Evolutionary conservation across 768 basidiomycete species (phyloP).

Genomic region (Mycena capillaripes): DNA sequence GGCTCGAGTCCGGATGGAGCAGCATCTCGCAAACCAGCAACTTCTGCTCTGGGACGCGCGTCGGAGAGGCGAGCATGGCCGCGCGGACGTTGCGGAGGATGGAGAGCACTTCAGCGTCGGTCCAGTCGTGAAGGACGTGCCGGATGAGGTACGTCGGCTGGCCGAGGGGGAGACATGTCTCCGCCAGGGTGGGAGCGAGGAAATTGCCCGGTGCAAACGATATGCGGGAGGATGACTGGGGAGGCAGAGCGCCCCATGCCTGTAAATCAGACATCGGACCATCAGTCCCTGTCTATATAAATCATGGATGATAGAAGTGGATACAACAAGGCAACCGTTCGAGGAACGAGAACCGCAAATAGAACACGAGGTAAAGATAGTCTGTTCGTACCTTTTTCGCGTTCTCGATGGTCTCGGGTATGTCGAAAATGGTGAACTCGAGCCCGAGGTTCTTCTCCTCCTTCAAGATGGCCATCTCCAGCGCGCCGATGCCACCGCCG

Average conservation of each 20-base stretch:
- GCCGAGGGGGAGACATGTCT: slow-evolving; percentile 40
- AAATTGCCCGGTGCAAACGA: slow-evolving; percentile 44
- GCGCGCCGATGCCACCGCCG: slow-evolving; percentile 47
- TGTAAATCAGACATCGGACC: not conserved
- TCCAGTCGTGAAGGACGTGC: slow-evolving; percentile 49
- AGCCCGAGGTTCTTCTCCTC: slow-evolving; percentile 33
- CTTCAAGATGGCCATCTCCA: slow-evolving; percentile 42
- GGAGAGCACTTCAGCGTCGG: slow-evolving; percentile 42
- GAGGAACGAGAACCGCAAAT: too few species aligned
- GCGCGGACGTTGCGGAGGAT: slow-evolving; percentile 44
- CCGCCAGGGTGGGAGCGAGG: slow-evolving; percentile 39
- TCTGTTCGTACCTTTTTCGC: slow-evolving; percentile 38
- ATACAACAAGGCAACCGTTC: too few species aligned
- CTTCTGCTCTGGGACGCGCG: slow-evolving; percentile 21
- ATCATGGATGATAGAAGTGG: not conserved
- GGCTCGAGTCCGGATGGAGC: slow-evolving; percentile 38
- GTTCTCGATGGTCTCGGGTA: slow-evolving; percentile 42
- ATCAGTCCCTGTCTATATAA: not conserved
- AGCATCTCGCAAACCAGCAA: slow-evolving; percentile 46
- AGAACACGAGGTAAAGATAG: not conserved
- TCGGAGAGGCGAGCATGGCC: slow-evolving; percentile 36
- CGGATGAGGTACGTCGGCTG: slow-evolving; percentile 47
- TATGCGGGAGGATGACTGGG: slow-evolving; percentile 30
- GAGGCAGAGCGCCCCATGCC: slow-evolving; percentile 2
- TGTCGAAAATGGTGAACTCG: slow-evolving; percentile 44